A percentile compares a stretch with the other conserved stretches of the same genome.
Evolutionary conservation across 2,329 filamentous ascomycete species (phyloP).

Genomic region (Hypoxylon sp.): DNA sequence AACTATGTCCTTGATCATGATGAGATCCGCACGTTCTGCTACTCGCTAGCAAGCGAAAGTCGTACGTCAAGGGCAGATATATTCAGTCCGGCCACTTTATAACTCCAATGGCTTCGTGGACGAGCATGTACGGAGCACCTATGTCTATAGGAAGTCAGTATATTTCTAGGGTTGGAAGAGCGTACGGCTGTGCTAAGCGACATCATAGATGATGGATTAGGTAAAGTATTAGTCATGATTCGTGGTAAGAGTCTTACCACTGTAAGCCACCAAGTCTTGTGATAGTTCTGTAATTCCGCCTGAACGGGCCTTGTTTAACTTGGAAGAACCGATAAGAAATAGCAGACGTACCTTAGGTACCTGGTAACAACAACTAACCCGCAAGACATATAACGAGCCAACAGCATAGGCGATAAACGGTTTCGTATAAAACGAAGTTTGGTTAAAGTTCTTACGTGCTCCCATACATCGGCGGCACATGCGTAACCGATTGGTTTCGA

Average conservation of each 20-base stretch:
- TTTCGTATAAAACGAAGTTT: neutral
- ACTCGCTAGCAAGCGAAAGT: too few species aligned
- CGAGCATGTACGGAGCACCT: neutral
- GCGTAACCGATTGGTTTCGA: neutral
- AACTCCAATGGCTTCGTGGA: neutral
- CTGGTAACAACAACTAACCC: neutral
- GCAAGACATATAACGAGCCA: neutral
- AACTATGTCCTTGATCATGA: too few species aligned
- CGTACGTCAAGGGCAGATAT: too few species aligned
- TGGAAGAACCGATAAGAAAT: neutral
- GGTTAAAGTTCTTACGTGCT: slow-evolving; percentile 14
- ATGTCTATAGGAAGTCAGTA: neutral
- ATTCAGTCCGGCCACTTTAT: neutral
- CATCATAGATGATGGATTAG: neutral
- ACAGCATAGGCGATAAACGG: neutral
- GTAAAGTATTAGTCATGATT: neutral
- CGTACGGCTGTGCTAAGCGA: neutral
- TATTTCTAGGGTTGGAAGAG: neutral
- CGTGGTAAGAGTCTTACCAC: neutral
- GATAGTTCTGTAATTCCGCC: neutral
- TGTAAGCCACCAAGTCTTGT: neutral
- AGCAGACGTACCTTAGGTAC: neutral
- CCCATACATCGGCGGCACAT: neutral
- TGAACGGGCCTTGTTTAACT: neutral
- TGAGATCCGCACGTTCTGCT: too few species aligned